Evolutionary conservation across 2,329 filamentous ascomycete species (phyloP).

Genomic region (Colletotrichum theobromicola): DNA sequence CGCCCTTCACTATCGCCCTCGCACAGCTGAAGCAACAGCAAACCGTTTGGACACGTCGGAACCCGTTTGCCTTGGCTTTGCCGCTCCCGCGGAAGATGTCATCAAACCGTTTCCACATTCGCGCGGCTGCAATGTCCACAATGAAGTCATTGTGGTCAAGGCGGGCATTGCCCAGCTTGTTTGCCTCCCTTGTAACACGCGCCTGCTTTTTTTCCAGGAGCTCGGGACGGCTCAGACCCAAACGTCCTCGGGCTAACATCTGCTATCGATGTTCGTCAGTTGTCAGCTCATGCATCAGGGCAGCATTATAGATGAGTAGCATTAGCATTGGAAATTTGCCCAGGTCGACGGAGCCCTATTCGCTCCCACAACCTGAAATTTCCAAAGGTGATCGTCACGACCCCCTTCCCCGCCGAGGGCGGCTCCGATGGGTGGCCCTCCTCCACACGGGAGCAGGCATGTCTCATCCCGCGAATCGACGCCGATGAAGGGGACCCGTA

Average conservation of each 20-base stretch:
- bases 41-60: not conserved
- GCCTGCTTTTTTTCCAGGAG: not conserved
- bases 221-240: not conserved
- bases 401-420: not conserved
- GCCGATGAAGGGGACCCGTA: not conserved
- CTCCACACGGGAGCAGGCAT: not conserved
- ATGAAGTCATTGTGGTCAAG: conserved; percentile 18
- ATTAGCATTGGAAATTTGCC: not conserved
- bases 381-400: not conserved
- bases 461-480: not conserved
- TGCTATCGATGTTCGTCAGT: not conserved
- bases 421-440: not conserved
- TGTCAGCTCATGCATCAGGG: not conserved
- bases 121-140: conserved; percentile 11
- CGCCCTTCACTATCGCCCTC: not conserved
- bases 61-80: not conserved
- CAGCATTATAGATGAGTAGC: not conserved
- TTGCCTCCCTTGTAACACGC: not conserved
- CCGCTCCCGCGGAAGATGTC: not conserved
- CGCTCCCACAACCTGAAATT: not conserved
- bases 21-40: not conserved
- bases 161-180: not conserved
- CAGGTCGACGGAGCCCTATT: not conserved
- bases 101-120: conserved; percentile 3
- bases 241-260: not conserved